Base-by-base conservation (phyloP, 306 rosid species). In the Lupinus albus region DNA sequence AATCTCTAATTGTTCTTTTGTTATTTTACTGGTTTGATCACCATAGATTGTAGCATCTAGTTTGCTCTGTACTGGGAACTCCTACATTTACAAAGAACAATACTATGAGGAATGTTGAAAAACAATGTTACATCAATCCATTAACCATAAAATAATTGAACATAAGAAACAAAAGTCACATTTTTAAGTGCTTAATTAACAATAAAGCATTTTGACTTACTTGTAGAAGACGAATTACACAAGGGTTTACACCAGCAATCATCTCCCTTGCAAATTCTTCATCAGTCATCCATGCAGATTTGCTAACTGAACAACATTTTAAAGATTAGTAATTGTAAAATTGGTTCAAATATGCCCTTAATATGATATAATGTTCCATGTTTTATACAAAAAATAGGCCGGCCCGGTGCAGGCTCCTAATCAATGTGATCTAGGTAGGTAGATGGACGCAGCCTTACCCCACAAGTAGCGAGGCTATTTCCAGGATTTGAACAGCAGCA, bases 201-300 rank as follows among this genome's bases (percentile, higher is more conserved):
- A 5, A 44, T 33, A 8, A 67, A 16, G 0, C 0, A 48, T 14
- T 57, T 39, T 11, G 2, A 32, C 76, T 64, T 52, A 80, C 84
- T 16, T 52, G 51, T 32, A 80, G 84, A 52, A 12, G 4, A 18
- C 76, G 46, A 42, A 86, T 77, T 45, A 70, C 28, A 8, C 67
- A 65, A 18, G 92, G 89, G 65, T 86, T 80, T 33, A 86, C 85
- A 61, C 92, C 92, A 56, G 89, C 89, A 70, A 84, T 59, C 85
- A 77, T 67, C 61, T 87, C 92, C 76, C 92, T 82, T 1, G 81
- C 89, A 78, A 87, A 87, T 70, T 87, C 91, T 15, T 79, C 91
- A 64, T 86, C 92, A 9, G 88, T 84, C 81, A 81, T 86, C 88
- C 88, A 86, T 12, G 77, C 92, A 47, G 80, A 68, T 14, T 45